Conservation (phyloP, 202 grass and related monocot species). For the Zizania palustris region DNA sequence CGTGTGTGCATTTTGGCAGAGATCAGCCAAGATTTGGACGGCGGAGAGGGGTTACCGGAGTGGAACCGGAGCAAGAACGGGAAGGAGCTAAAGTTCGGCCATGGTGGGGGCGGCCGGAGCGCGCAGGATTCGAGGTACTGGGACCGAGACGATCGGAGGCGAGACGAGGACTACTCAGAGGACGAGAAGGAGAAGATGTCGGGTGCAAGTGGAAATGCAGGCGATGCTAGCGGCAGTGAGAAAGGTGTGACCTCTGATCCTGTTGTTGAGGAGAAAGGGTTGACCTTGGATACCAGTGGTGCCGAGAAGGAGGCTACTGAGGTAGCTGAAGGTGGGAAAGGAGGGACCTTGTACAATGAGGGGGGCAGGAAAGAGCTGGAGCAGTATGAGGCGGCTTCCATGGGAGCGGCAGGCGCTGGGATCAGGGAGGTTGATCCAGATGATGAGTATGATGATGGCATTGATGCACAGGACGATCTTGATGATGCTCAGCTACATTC, state of each 20-base stretch:
- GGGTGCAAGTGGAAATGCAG: neutral
- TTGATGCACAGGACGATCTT: slow-evolving; percentile 56
- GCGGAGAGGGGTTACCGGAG: slow-evolving; percentile 47
- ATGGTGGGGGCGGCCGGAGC: slow-evolving; percentile 56
- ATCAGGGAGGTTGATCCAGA: slow-evolving; percentile 63
- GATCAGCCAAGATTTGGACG: slow-evolving; percentile 48
- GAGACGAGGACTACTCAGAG: slow-evolving; percentile 67
- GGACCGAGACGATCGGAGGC: slow-evolving; percentile 74
- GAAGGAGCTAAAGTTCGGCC: slow-evolving; percentile 81
- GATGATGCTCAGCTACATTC: slow-evolving; percentile 43
- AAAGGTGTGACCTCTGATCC: slow-evolving; percentile 33
- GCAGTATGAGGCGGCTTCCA: slow-evolving; percentile 64
- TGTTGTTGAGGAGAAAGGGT: slow-evolving; percentile 34
- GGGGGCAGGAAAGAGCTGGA: slow-evolving; percentile 78
- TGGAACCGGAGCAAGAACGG: slow-evolving; percentile 59
- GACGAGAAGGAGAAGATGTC: slow-evolving; percentile 63
- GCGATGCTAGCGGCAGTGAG: slow-evolving; percentile 10
- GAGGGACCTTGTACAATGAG: slow-evolving; percentile 74
- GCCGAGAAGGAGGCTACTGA: slow-evolving; percentile 46
- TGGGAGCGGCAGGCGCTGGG: slow-evolving; percentile 27
- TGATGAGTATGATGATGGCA: slow-evolving; percentile 95
- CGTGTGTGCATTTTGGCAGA: slow-evolving; percentile 43
- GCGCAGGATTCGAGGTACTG: slow-evolving; percentile 84
- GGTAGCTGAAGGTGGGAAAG: slow-evolving; percentile 45
- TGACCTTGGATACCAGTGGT: neutral